Evolutionary conservation across 495 filamentous ascomycete species (phyloP), one percentile per base, ranked within the genome.

Genomic region (Physcia stellaris): DNA sequence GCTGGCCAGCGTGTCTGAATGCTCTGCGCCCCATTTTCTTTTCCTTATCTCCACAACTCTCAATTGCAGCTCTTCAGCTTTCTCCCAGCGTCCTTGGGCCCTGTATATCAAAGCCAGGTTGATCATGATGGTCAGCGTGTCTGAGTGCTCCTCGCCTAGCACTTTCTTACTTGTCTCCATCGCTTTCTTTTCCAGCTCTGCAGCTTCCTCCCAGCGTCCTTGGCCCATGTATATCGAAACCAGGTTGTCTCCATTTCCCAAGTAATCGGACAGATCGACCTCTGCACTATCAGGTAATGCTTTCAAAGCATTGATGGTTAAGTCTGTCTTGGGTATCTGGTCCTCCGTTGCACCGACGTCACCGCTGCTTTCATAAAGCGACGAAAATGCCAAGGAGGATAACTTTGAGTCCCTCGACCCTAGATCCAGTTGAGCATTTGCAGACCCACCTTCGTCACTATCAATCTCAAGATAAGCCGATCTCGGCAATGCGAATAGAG

Each of bases 61-160:
- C n/a, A 39, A 4, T 7, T 54, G 31, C 6, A 62, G 22, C 20
- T 50, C 47, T 42, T 59, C 57, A 3, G 59, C 59, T 16, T 57
- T 39, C 9, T 46, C 45, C 24, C 44, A 48, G 11, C 43, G 42
- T 28, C 57, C 60, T 33, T 54, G 43, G n/a, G 45, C 45, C 26
- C 33, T 33, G 39, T 56, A 56, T 21, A 41, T 51, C n/a, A 24
- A 23, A 24, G 57, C 59, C 10, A 62, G 45, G 41, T 57, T 55
- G 19, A 40, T 35, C 26, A 66, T 47, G 46, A 54, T 46, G 32
- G 33, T 45, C 12, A 58, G 39, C 24, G 50, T 57, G 12, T 24
- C 18, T 6, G 52, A 40, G 37, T 57, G 41, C 28, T 45, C 34
- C 11, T 24, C 26, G 5, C 50, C 50, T 20, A 56, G 37, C 9